phyloP scores from a whole-genome alignment of 2,329 filamentous ascomycete genomes.

The Talaromyces albobiverticillius region DNA sequence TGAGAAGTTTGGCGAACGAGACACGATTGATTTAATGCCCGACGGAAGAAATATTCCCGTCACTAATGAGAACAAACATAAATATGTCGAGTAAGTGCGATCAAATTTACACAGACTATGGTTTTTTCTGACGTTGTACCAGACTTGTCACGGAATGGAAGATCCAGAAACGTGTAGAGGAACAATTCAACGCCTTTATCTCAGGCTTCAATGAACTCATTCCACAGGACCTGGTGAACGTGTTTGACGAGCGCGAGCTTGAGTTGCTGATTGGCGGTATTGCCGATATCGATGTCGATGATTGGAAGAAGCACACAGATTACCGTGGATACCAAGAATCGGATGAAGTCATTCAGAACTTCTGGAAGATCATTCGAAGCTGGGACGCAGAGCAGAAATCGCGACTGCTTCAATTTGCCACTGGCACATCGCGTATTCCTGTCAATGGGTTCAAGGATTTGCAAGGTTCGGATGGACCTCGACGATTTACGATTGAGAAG shows the following conservation, averaged over 20 bases:
- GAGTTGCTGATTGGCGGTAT: slow-evolving; percentile 97
- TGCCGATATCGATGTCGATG: slow-evolving; percentile 98
- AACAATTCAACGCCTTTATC: slow-evolving; percentile 98
- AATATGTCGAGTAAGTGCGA: slow-evolving; percentile 84
- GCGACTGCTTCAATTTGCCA: slow-evolving; percentile 91
- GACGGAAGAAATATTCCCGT: slow-evolving; percentile 89
- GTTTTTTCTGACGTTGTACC: neutral
- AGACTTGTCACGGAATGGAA: slow-evolving; percentile 97
- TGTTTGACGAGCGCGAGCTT: slow-evolving; percentile 96
- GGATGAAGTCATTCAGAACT: slow-evolving; percentile 95
- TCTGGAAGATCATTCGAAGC: slow-evolving; percentile 91
- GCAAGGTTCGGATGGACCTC: slow-evolving; percentile 91
- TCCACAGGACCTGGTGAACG: slow-evolving; percentile 91
- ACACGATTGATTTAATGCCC: slow-evolving; percentile 90
- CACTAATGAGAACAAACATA: slow-evolving; percentile 97
- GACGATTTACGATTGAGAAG: slow-evolving; percentile 97
- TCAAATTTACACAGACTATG: neutral
- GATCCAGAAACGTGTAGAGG: slow-evolving; percentile 95
- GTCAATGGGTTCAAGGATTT: slow-evolving; percentile 99
- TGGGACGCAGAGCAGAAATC: slow-evolving; percentile 99
- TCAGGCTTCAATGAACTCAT: slow-evolving; percentile 97
- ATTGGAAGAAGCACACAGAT: slow-evolving; percentile 99
- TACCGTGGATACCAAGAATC: slow-evolving; percentile 98
- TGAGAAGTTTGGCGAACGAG: slow-evolving; percentile 91
- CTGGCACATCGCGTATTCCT: slow-evolving; percentile 93